Conservation (phyloP, 1,284 basidiomycete genomes). For the Melampsora larici-populina region DNA sequence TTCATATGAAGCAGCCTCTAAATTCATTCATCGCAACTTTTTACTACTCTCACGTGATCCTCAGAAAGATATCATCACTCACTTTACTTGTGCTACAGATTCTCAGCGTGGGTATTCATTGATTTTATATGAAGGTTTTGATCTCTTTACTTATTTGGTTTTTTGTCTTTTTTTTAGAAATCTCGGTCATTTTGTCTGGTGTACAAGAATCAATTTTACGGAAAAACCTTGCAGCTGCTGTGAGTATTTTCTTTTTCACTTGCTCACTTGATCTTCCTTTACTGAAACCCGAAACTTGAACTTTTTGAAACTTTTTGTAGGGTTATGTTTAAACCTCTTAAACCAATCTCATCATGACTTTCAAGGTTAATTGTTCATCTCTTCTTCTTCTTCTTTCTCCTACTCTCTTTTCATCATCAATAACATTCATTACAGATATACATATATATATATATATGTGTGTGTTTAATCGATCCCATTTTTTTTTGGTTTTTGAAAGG, state of each 20-base stretch:
- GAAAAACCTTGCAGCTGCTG: conserved; percentile 41
- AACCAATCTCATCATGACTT: no score
- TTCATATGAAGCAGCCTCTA: conserved; percentile 36
- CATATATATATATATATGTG: no score
- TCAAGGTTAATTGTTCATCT: no score
- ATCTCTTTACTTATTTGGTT: neutral
- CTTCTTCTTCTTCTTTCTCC: no score
- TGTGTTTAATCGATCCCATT: no score
- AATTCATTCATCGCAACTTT: conserved; percentile 42
- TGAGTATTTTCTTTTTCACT: neutral
- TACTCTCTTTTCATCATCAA: no score
- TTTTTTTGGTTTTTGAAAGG: no score
- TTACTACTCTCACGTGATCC: conserved; percentile 38
- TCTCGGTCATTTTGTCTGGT: conserved; percentile 36
- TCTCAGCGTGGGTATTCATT: conserved; percentile 17
- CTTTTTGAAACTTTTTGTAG: no score
- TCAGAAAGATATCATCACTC: conserved; percentile 40
- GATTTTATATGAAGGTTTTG: neutral
- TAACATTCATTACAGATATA: no score
- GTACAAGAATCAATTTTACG: conserved; percentile 40
- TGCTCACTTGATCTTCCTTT: no score
- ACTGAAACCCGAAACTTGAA: no score
- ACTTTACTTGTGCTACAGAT: conserved; percentile 39
- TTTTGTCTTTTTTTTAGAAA: conserved; percentile 14
- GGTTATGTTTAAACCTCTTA: no score